Conservation (phyloP, 1,139 yeast species). For the Pichia inconspicua region DNA sequence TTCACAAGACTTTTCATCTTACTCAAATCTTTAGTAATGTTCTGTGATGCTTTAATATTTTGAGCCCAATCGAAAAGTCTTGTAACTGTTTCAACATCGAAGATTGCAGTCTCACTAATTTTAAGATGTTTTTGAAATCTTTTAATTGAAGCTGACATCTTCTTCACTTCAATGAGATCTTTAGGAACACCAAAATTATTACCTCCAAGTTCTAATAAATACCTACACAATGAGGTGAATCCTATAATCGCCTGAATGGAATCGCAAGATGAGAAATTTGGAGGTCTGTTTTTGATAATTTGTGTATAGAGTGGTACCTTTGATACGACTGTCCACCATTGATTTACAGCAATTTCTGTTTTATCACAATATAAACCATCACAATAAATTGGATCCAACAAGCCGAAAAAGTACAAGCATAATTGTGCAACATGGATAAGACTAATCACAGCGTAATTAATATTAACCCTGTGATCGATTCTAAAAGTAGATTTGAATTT, state of each 20-base stretch:
- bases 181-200: slow-evolving; percentile 69
- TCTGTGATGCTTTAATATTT: slow-evolving; percentile 21
- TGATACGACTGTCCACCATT: slow-evolving; percentile 72
- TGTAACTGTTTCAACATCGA: slow-evolving; percentile 22
- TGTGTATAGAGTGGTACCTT: slow-evolving; percentile 36
- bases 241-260: slow-evolving; percentile 49
- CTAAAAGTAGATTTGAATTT: slow-evolving; percentile 74
- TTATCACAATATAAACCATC: slow-evolving; percentile 79
- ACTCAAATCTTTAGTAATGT: slow-evolving; percentile 27
- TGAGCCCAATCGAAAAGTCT: slow-evolving; percentile 21
- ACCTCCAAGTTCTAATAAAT: slow-evolving; percentile 56
- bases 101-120: slow-evolving; percentile 15
- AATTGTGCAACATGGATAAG: slow-evolving; percentile 68
- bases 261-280: slow-evolving; percentile 19
- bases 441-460: slow-evolving; percentile 65
- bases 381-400: slow-evolving; percentile 59
- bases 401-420: slow-evolving; percentile 67
- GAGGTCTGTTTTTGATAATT: slow-evolving; percentile 34
- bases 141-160: slow-evolving; percentile 51
- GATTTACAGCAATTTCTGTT: slow-evolving; percentile 61
- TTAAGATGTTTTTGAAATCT: slow-evolving; percentile 57
- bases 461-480: slow-evolving; percentile 44
- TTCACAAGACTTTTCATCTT: slow-evolving; percentile 28
- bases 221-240: slow-evolving; percentile 56
- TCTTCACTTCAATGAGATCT: slow-evolving; percentile 76